These are phyloP conservation scores for Exidia glandulosa DNA, from an alignment of 768 basidiomycete genomes.

Conservation along the genomic window DNA sequence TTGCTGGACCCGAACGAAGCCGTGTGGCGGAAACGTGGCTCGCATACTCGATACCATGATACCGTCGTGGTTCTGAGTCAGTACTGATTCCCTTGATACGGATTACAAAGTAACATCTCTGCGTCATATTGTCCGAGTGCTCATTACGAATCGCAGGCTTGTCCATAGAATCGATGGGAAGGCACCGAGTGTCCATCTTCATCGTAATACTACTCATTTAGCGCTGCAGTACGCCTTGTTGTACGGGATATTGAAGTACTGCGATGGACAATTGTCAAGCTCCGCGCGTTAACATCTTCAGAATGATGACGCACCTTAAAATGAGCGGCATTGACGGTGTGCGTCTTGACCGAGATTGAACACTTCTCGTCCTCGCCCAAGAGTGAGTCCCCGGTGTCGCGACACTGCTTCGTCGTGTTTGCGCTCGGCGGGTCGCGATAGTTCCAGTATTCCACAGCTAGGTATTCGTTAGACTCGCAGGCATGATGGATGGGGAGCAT, in stretches of 20 bases:
- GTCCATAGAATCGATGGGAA: neutral
- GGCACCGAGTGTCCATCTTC: no score
- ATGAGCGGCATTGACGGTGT: neutral
- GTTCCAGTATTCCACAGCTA: neutral
- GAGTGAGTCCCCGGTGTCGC: neutral
- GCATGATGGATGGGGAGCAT: neutral
- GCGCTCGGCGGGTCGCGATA: neutral
- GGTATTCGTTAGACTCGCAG: no score
- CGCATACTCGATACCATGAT: conserved; percentile 67
- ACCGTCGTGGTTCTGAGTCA: no score
- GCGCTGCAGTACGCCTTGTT: neutral
- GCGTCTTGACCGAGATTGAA: neutral
- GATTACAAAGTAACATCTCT: no score
- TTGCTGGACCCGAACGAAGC: conserved; percentile 37
- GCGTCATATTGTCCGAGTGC: no score
- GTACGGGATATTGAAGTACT: neutral
- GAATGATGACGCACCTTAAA: neutral
- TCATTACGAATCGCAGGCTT: neutral
- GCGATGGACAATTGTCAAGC: neutral
- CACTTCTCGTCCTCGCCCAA: neutral
- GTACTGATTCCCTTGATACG: no score
- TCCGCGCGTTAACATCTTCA: neutral
- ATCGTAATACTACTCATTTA: neutral
- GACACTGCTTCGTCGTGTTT: neutral
- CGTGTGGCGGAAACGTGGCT: conserved; percentile 59